phyloP scores from a whole-genome alignment of 2,329 filamentous ascomycete genomes.

The Diaporthe helianthi region DNA sequence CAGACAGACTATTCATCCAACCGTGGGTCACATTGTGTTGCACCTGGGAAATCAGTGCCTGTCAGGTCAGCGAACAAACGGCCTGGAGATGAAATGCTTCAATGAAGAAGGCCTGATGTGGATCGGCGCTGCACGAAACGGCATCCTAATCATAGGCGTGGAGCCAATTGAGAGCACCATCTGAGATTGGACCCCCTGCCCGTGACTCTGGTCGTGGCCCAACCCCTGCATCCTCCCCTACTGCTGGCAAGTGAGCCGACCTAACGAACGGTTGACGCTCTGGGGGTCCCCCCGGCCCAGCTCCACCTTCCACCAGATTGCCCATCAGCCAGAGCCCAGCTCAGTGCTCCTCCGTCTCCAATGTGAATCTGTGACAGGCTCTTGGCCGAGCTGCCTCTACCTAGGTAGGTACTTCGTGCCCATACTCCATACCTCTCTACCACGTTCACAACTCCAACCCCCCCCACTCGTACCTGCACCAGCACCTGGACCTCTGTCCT shows the following conservation, averaged over 20 bases:
- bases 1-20: not conserved
- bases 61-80: slow-evolving; percentile 1
- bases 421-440: too few species aligned
- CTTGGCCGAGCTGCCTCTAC: not conserved
- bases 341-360: not conserved
- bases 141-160: slow-evolving; percentile 27
- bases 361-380: slow-evolving; percentile 8
- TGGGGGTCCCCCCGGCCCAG: slow-evolving; percentile 19
- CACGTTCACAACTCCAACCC: not conserved
- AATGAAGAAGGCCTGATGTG: slow-evolving; percentile 16
- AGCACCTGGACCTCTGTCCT: not conserved
- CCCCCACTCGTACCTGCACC: slow-evolving; percentile 1
- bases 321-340: slow-evolving; percentile 19
- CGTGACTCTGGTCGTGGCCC: slow-evolving; percentile 8
- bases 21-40: not conserved
- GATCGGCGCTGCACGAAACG: slow-evolving; percentile 30
- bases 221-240: slow-evolving; percentile 19
- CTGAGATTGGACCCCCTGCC: slow-evolving; percentile 28
- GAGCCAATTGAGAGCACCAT: slow-evolving; percentile 28
- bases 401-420: too few species aligned
- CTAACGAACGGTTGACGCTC: slow-evolving; percentile 14
- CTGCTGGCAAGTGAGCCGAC: not conserved
- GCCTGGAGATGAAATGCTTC: slow-evolving; percentile 24
- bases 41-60: not conserved
- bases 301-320: slow-evolving; percentile 16